Percentiles rank a stretch among this genome's conserved stretches.
phyloP scores from a whole-genome alignment of 2,329 filamentous ascomycete genomes.

The Drechslera avenae region DNA sequence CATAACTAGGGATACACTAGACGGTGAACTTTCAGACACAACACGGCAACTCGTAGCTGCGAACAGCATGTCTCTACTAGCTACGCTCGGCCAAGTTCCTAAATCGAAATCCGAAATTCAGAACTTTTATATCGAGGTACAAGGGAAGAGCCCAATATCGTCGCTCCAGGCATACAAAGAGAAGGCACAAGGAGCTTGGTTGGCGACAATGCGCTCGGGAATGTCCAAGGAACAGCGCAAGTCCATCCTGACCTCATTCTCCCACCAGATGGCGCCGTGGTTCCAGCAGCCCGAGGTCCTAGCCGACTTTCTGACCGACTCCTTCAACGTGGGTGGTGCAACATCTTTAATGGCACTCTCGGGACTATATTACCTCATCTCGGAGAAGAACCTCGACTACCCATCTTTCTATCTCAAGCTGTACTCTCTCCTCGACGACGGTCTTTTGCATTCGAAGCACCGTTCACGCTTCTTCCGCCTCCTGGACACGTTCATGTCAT shows the following conservation, averaged over 20 bases:
- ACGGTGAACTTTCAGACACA: slow-evolving; percentile 31
- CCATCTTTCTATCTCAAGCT: slow-evolving; percentile 92
- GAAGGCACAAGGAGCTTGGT: slow-evolving; percentile 84
- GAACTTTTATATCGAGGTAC: slow-evolving; percentile 69
- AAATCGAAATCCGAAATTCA: slow-evolving; percentile 68
- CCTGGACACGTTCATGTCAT: slow-evolving; percentile 85
- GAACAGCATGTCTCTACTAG: slow-evolving; percentile 66
- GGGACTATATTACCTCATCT: slow-evolving; percentile 93
- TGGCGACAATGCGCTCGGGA: slow-evolving; percentile 71
- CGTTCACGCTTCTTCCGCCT: slow-evolving; percentile 91
- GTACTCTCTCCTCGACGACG: slow-evolving; percentile 86
- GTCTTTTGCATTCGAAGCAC: slow-evolving; percentile 91
- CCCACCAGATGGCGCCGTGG: slow-evolving; percentile 82
- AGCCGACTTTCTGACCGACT: slow-evolving; percentile 96
- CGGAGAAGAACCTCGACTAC: slow-evolving; percentile 93
- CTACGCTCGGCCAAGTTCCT: slow-evolving; percentile 72
- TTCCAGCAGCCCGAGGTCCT: slow-evolving; percentile 86
- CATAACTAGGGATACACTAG: slow-evolving; percentile 29
- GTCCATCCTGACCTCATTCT: slow-evolving; percentile 73
- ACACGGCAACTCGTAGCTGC: slow-evolving; percentile 44
- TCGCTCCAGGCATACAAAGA: slow-evolving; percentile 75
- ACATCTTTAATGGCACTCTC: slow-evolving; percentile 87
- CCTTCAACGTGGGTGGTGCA: slow-evolving; percentile 83
- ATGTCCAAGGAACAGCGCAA: slow-evolving; percentile 79
- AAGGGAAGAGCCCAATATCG: slow-evolving; percentile 65